Conservation (phyloP, 768 basidiomycete species). For the Suillus luteus region DNA sequence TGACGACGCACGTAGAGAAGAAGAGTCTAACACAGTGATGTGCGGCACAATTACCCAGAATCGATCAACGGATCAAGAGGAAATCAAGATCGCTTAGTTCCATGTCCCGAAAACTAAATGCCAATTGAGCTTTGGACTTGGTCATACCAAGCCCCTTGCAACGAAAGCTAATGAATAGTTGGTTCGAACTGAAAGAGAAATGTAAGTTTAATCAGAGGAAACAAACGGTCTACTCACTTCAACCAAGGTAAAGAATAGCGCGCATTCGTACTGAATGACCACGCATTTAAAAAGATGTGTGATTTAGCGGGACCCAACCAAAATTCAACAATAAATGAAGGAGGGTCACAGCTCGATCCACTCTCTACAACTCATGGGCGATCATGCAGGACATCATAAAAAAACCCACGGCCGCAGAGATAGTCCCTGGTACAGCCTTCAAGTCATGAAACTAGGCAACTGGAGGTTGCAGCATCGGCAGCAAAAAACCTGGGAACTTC, state of each 20-base stretch:
- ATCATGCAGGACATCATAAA: neutral
- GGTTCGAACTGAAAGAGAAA: neutral
- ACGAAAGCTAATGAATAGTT: neutral
- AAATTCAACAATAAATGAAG: neutral
- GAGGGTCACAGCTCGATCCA: too few relatives aligned
- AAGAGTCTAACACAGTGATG: neutral
- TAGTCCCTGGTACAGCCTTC: too few relatives aligned
- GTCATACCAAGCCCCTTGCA: neutral
- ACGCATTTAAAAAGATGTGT: neutral
- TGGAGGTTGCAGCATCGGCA: neutral
- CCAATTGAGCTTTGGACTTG: neutral
- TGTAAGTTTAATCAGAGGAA: neutral
- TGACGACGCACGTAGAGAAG: constrained; percentile 1
- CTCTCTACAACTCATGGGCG: neutral
- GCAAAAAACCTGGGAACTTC: constrained; percentile 4
- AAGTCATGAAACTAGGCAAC: neutral
- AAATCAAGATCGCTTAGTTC: neutral
- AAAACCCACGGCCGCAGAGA: neutral
- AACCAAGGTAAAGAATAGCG: neutral
- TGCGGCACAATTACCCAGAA: neutral
- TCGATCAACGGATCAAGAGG: neutral
- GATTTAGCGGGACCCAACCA: neutral
- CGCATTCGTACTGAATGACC: neutral
- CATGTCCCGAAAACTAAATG: neutral
- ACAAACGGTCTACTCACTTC: constrained; percentile 3